Conservation (phyloP, 106 monocot genomes). For the Cymbidium sinense region DNA sequence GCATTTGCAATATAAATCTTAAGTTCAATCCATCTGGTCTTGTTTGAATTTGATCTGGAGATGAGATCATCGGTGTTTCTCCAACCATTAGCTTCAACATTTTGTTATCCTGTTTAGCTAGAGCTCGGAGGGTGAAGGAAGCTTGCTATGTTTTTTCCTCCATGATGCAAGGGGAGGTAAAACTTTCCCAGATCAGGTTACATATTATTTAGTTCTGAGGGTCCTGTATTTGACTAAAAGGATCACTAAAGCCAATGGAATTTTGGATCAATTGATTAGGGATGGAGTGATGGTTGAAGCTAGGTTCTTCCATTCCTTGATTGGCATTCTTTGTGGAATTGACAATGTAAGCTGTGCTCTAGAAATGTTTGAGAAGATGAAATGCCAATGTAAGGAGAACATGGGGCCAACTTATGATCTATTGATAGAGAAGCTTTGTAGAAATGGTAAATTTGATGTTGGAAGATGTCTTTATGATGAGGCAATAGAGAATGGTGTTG, state of each 20-base stretch:
- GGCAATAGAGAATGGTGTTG: slow-evolving; percentile 34
- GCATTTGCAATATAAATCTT: slow-evolving; percentile 58
- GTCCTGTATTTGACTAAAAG: slow-evolving; percentile 55
- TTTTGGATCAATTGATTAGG: slow-evolving; percentile 41
- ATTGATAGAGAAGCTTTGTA: slow-evolving; percentile 57
- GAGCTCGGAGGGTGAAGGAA: slow-evolving; percentile 67
- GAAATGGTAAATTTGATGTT: slow-evolving; percentile 50
- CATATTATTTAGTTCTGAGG: slow-evolving; percentile 52
- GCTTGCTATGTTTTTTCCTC: slow-evolving; percentile 42
- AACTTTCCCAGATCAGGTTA: slow-evolving; percentile 53
- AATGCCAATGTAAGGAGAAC: slow-evolving; percentile 9
- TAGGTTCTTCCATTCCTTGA: slow-evolving; percentile 53
- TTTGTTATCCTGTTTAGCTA: slow-evolving; percentile 41
- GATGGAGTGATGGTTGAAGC: slow-evolving; percentile 17
- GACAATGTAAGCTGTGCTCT: slow-evolving; percentile 48
- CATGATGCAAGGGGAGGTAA: slow-evolving; percentile 34
- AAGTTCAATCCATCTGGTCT: slow-evolving; percentile 65
- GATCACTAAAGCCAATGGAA: slow-evolving; percentile 40
- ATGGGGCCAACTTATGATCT: slow-evolving; percentile 39
- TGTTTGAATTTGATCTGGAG: slow-evolving; percentile 38
- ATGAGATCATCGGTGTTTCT: slow-evolving; percentile 48
- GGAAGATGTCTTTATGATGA: slow-evolving; percentile 53
- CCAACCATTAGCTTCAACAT: slow-evolving; percentile 63
- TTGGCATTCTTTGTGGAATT: slow-evolving; percentile 54
- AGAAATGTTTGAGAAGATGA: slow-evolving; percentile 46